phyloP scores from a whole-genome alignment of 1,139 yeast species.

The Candida dubliniensis region DNA sequence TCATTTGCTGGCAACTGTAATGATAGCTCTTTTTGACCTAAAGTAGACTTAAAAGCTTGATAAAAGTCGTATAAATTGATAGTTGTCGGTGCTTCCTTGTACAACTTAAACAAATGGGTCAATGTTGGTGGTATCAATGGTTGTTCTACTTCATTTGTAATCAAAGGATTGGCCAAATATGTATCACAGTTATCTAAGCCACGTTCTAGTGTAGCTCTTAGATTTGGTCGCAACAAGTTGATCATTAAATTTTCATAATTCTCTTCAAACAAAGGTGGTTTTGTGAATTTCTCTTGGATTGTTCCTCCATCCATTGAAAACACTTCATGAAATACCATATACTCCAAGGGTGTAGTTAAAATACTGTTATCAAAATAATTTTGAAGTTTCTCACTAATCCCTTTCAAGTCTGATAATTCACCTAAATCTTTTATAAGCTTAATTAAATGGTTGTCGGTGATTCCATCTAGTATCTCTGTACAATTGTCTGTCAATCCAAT shows the following conservation, averaged over 20 bases:
- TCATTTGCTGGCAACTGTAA: background rate
- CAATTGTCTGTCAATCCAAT: slow-evolving; percentile 11
- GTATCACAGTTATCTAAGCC: slow-evolving; percentile 31
- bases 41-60: slow-evolving; percentile 61
- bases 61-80: slow-evolving; percentile 80
- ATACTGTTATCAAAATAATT: slow-evolving; percentile 19
- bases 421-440: slow-evolving; percentile 9
- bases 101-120: slow-evolving; percentile 61
- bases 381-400: slow-evolving; percentile 7
- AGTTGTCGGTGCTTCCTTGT: slow-evolving; percentile 76
- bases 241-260: slow-evolving; percentile 42
- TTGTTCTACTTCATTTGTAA: slow-evolving; percentile 12
- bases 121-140: slow-evolving; percentile 48
- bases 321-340: slow-evolving; percentile 37
- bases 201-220: slow-evolving; percentile 32
- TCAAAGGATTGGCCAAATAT: slow-evolving; percentile 28
- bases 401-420: slow-evolving; percentile 7
- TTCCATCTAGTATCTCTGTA: slow-evolving; percentile 7
- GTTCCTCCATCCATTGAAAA: slow-evolving; percentile 39
- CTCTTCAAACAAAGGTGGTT: slow-evolving; percentile 31
- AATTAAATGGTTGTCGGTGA: slow-evolving; percentile 10
- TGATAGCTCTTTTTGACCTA: slow-evolving; percentile 34
- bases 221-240: slow-evolving; percentile 38
- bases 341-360: slow-evolving; percentile 24
- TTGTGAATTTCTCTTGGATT: slow-evolving; percentile 15